phyloP scores from a whole-genome alignment of 2,329 filamentous ascomycete species.

The Aureobasidium sp. region DNA sequence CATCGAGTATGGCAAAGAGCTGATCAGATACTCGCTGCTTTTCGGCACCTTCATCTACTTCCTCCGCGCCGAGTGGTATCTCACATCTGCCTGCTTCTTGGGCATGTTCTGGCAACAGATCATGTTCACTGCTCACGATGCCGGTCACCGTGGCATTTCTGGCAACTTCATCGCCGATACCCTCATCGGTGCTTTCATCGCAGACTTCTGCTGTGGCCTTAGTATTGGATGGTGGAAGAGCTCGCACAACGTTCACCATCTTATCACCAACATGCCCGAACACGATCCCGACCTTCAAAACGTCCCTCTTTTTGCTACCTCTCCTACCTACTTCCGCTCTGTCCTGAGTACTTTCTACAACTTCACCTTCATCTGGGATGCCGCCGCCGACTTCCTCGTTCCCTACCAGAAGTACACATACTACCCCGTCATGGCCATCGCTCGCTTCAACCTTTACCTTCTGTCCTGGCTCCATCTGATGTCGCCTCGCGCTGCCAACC shows the following conservation, averaged over 20 bases:
- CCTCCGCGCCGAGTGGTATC: slow-evolving; percentile 46
- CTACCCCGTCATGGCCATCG: slow-evolving; percentile 71
- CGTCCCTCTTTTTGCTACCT: slow-evolving; percentile 80
- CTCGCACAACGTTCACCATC: slow-evolving; percentile 60
- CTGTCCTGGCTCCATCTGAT: slow-evolving; percentile 74
- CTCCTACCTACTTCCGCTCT: slow-evolving; percentile 66
- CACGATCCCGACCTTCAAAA: slow-evolving; percentile 42
- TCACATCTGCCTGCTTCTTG: slow-evolving; percentile 49
- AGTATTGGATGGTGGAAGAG: slow-evolving; percentile 64
- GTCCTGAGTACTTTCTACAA: slow-evolving; percentile 79
- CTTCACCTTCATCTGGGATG: slow-evolving; percentile 68
- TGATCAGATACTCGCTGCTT: slow-evolving; percentile 43
- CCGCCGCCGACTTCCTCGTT: slow-evolving; percentile 58
- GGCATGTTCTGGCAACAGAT: slow-evolving; percentile 61
- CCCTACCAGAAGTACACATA: slow-evolving; percentile 72
- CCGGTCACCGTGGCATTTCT: slow-evolving; percentile 55
- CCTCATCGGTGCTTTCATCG: slow-evolving; percentile 53
- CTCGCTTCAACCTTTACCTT: slow-evolving; percentile 78
- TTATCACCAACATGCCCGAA: slow-evolving; percentile 54
- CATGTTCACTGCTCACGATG: slow-evolving; percentile 61
- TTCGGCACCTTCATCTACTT: slow-evolving; percentile 42
- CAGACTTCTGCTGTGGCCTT: slow-evolving; percentile 57
- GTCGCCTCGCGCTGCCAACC: slow-evolving; percentile 59
- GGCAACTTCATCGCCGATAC: slow-evolving; percentile 51
- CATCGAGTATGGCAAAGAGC: slow-evolving; percentile 51